Evolutionary conservation across 2,329 filamentous ascomycete genomes (phyloP).

Genomic region (Akanthomyces uredinophilus): DNA sequence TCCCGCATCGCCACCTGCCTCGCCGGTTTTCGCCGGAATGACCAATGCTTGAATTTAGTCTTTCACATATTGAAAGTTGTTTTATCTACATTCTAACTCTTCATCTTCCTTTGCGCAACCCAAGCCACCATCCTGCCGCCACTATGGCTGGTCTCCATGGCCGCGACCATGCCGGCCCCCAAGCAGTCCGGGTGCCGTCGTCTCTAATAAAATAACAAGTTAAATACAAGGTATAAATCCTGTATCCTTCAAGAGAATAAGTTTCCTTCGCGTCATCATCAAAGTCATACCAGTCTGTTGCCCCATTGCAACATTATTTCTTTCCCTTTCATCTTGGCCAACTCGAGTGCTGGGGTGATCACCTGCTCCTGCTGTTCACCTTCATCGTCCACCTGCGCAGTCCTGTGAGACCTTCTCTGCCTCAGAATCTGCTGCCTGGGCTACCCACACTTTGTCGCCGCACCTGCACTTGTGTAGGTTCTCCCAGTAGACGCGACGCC

Average conservation of each 20-base stretch:
- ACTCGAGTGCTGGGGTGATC: conserved; percentile 3
- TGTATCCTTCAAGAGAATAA: background rate
- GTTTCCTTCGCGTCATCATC: background rate
- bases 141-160: background rate
- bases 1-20: background rate
- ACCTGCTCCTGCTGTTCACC: conserved; percentile 4
- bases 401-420: conserved; percentile 1
- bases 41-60: background rate
- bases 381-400: background rate
- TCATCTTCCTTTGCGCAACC: background rate
- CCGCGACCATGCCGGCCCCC: conserved; percentile 1
- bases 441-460: conserved; percentile 3
- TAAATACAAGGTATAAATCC: background rate
- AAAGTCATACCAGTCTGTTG: background rate
- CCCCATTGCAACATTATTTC: background rate
- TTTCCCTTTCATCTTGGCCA: background rate
- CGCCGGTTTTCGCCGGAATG: background rate
- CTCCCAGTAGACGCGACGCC: background rate
- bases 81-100: background rate
- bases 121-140: background rate
- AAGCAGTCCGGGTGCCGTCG: background rate
- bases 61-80: background rate
- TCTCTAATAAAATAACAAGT: background rate
- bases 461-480: conserved; percentile 2
- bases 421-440: background rate